Base-by-base conservation (phyloP, 495 filamentous ascomycete species). In the Polyplosphaeria fusca region DNA sequence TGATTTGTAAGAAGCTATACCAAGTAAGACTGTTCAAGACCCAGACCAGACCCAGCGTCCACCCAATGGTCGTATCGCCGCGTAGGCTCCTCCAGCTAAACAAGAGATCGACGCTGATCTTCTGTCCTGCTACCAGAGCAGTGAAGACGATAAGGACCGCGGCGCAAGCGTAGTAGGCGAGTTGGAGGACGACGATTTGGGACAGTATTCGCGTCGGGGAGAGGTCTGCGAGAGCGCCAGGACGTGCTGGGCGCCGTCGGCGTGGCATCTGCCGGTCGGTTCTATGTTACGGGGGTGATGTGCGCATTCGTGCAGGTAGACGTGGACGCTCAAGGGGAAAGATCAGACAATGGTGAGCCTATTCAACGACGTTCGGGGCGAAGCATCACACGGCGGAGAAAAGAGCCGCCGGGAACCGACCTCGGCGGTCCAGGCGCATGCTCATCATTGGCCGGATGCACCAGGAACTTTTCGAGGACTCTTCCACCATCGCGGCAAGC, bases 21-120 rank as follows among this genome's bases (percentile, higher is more conserved):
- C 85, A 83, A 53, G 89, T 73, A 12, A 88, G 73, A 47, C 84
- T 83, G 65, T 86, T 86, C 64, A 95, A 71, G 69, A 95, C 66
- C 90, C 91, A 95, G 11, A 95, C 84, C 52, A 95, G 76, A 2
- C 88, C 89, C 60, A 94, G 65, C 70, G 91, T 86, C 92, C 92
- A 99, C 39, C 93, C 93, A 32, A 89, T 80, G 5, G 90, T 91
- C 4, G 86, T 95, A 74, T 97, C 94, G 32, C 89, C 91, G 55
- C 91, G 75, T 57, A 97, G 66, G n/a, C 80, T 77, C 47, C 82
- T 76, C 89, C 92, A 96, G 60, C 82, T 83, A 45, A 96, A 79
- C 1, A 97, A 71, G 28, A 95, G 69, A 45, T 87, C 84, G 0
- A 86, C 64, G 23, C 71, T 80, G 61, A 96, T 91, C 1, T 76